Conservation (phyloP, 1,139 yeast genomes). For the Geotrichum phurueaensis region DNA sequence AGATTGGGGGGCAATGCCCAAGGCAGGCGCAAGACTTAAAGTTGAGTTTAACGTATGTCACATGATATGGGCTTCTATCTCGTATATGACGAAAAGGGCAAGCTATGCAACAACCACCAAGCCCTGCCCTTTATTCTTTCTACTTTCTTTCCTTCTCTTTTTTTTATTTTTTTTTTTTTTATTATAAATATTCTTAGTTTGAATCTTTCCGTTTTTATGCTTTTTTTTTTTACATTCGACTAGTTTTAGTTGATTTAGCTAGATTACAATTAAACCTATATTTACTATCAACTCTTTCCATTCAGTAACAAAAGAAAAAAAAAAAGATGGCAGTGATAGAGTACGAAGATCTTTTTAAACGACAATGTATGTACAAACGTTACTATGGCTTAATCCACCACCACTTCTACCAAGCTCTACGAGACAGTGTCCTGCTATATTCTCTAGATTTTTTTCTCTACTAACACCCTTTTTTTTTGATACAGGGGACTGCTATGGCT, state of each 20-base stretch:
- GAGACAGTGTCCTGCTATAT: not conserved
- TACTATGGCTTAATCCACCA: not conserved
- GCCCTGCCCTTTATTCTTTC: not conserved
- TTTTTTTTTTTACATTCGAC: not conserved
- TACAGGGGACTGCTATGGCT: not conserved
- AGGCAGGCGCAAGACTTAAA: not conserved
- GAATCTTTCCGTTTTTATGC: not conserved
- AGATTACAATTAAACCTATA: not conserved
- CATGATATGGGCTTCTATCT: not conserved
- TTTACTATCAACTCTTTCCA: not conserved
- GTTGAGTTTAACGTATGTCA: not conserved
- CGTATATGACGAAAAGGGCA: no score
- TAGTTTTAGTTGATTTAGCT: not conserved
- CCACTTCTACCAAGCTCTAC: not conserved
- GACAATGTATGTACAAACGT: slow-evolving; percentile 8
- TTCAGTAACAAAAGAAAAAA: not conserved
- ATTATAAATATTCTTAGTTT: not conserved
- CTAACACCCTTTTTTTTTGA: not conserved
- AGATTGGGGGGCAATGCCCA: not conserved
- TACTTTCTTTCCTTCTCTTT: not conserved
- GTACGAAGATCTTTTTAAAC: not conserved
- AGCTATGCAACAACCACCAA: not conserved
- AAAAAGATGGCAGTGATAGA: not conserved
- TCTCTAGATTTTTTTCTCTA: not conserved
- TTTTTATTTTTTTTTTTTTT: not conserved